A percentile compares a stretch with the other conserved stretches of the same genome.
These are phyloP conservation scores for Fusarium sp. DNA, from an alignment of 2,329 filamentous ascomycete species.

Conservation along the genomic window DNA sequence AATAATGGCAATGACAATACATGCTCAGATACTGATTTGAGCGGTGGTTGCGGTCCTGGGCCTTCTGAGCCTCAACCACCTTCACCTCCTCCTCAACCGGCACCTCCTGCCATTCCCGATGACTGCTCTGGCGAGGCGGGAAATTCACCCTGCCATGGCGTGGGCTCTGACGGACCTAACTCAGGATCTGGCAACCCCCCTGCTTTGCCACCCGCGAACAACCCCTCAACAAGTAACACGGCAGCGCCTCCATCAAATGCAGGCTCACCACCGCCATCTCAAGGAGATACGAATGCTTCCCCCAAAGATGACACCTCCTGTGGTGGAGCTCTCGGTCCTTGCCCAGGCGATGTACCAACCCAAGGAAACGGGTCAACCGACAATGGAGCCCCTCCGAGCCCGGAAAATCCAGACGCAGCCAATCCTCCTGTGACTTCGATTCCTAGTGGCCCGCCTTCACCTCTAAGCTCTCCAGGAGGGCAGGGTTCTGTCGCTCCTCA, in stretches of 20 bases:
- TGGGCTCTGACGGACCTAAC: not conserved
- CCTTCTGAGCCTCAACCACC: conserved; percentile 8
- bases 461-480: not conserved
- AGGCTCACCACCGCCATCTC: not conserved
- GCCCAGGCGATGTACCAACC: conserved; percentile 1
- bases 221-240: not conserved
- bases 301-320: not conserved
- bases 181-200: not conserved
- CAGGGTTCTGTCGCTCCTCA: not conserved
- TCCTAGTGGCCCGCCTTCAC: not conserved
- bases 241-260: not conserved
- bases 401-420: not conserved
- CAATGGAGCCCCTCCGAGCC: not conserved
- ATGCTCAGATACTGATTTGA: conserved; percentile 1
- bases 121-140: not conserved
- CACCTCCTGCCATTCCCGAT: not conserved
- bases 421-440: not conserved
- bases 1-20: not conserved
- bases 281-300: not conserved
- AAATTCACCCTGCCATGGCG: not conserved
- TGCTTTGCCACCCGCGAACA: not conserved
- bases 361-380: not conserved
- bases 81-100: conserved; percentile 3
- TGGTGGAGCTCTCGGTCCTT: conserved; percentile 2
- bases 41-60: not conserved